Conservation (phyloP, 176 grass and related monocot genomes). For the Hsuehochloa calcarea region DNA sequence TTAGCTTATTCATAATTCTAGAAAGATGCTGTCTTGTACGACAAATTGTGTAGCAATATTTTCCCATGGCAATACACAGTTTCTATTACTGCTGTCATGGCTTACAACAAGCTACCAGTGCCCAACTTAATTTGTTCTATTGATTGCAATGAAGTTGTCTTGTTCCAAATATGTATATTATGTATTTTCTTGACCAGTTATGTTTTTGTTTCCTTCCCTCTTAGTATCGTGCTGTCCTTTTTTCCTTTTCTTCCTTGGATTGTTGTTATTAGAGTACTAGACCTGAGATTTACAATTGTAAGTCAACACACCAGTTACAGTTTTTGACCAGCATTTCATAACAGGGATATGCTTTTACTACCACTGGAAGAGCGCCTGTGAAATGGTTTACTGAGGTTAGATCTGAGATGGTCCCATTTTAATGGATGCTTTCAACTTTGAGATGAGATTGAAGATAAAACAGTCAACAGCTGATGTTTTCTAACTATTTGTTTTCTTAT, state of each 20-base stretch:
- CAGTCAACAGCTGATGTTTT: not conserved
- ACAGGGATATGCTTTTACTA: constrained; percentile 47
- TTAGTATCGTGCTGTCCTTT: not conserved
- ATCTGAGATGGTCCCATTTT: constrained; percentile 4
- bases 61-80: too few species aligned
- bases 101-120: not conserved
- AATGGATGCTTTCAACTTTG: not conserved
- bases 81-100: too few species aligned
- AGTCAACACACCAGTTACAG: not conserved
- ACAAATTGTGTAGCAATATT: too few species aligned
- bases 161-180: not conserved
- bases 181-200: not conserved
- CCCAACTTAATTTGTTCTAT: not conserved
- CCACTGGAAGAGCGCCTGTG: constrained; percentile 55
- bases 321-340: not conserved
- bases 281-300: not conserved
- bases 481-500: not conserved
- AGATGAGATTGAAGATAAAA: not conserved
- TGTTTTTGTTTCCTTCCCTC: not conserved
- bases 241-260: not conserved
- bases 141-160: not conserved
- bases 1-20: too few species aligned
- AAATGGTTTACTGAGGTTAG: constrained; percentile 75
- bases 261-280: not conserved
- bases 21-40: too few species aligned